Evolutionary conservation across 352 stramenopile genomes (phyloP).

Genomic region (Blastocystis sp.): DNA sequence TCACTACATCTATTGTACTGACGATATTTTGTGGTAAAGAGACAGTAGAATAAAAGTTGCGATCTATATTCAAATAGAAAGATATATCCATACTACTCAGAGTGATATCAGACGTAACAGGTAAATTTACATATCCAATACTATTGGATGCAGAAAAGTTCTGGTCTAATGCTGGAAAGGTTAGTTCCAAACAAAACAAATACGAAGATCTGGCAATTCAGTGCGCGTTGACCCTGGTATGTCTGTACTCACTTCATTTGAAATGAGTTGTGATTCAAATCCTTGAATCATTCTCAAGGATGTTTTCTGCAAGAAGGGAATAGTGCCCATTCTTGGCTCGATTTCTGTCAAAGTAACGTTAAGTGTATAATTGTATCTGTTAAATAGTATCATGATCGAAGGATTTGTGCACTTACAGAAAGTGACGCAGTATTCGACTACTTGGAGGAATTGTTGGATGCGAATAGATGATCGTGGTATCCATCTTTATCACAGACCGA

Average conservation of each 20-base stretch:
- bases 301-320: not conserved
- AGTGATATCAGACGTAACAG: constrained; percentile 10
- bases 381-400: constrained; percentile 50
- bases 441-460: constrained; percentile 51
- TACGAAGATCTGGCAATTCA: constrained; percentile 11
- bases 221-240: not conserved
- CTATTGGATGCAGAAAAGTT: not conserved
- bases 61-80: not conserved
- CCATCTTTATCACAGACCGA: constrained; percentile 37
- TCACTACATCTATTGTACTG: constrained; percentile 28
- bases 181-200: not conserved
- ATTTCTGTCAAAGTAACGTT: not conserved
- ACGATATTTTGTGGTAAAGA: constrained; percentile 48
- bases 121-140: constrained; percentile 26
- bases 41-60: constrained; percentile 48
- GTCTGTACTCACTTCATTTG: constrained; percentile 2
- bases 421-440: constrained; percentile 33
- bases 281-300: constrained; percentile 20
- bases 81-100: not conserved
- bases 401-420: constrained; percentile 50
- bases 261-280: constrained; percentile 32
- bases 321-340: not conserved
- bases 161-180: not conserved
- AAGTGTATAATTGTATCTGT: not conserved
- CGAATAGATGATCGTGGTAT: constrained; percentile 41